Conservation (phyloP, 2,329 filamentous ascomycete species). For the Emericellopsis atlantica region DNA sequence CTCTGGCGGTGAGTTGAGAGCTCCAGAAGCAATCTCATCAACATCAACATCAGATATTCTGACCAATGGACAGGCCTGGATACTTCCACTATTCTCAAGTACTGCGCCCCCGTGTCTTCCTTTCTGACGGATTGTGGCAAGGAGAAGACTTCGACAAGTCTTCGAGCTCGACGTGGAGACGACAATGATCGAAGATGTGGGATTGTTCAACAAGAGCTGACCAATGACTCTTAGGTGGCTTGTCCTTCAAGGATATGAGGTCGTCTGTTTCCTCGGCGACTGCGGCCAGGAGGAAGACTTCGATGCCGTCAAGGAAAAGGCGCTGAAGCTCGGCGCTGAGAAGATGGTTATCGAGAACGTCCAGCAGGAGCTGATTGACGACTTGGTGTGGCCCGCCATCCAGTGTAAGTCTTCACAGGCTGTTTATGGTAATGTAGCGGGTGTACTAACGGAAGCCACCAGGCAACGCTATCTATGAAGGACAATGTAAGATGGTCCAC, state of each 20-base stretch:
- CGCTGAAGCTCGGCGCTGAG: constrained; percentile 15
- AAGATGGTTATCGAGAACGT: constrained; percentile 45
- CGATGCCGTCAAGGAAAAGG: constrained; percentile 54
- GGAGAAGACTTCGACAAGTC: too few relatives aligned
- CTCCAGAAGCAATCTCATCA: neutral
- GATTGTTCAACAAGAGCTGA: too few relatives aligned
- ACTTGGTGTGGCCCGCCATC: constrained; percentile 64
- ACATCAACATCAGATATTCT: neutral
- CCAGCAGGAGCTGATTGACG: constrained; percentile 58
- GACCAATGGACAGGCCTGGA: constrained; percentile 6
- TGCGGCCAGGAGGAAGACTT: constrained; percentile 62
- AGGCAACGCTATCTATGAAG: constrained; percentile 46
- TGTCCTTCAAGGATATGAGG: neutral
- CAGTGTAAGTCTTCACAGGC: constrained; percentile 30
- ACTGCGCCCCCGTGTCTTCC: neutral
- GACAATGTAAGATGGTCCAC: constrained; percentile 12
- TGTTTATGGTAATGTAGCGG: too few relatives aligned
- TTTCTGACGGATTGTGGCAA: too few relatives aligned
- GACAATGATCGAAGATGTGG: too few relatives aligned
- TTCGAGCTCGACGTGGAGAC: too few relatives aligned
- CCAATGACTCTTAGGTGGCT: neutral
- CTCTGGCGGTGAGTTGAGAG: constrained; percentile 8
- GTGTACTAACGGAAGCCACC: too few relatives aligned
- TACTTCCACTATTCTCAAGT: constrained; percentile 8
- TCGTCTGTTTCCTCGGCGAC: constrained; percentile 39